Evolutionary conservation across 2,329 filamentous ascomycete species (phyloP).

Genomic region (Alternaria conjuncta): DNA sequence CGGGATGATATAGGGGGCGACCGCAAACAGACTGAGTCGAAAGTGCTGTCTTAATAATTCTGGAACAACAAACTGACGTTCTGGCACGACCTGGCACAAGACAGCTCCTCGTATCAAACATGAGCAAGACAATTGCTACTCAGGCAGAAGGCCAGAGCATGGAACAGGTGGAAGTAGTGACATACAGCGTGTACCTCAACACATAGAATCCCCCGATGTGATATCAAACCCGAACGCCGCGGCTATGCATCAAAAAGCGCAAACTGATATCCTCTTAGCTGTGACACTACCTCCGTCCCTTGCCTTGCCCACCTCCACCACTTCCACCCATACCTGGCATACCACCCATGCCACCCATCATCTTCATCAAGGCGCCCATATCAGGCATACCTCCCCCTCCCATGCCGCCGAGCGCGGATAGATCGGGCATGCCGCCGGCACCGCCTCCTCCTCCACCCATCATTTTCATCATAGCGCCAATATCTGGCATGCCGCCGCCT

Average conservation of each 20-base stretch:
- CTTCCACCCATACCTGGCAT: constrained; percentile 38
- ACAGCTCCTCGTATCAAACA: not conserved
- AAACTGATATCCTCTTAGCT: constrained; percentile 4
- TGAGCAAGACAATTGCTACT: not conserved
- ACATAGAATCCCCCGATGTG: not conserved
- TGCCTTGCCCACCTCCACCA: constrained; percentile 24
- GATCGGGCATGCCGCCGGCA: constrained; percentile 68
- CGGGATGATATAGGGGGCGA: too few relatives aligned
- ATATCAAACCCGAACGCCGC: constrained; percentile 10
- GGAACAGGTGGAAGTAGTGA: not conserved
- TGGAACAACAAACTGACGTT: not conserved
- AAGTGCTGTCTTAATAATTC: too few relatives aligned
- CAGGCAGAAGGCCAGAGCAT: not conserved
- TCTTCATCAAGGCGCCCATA: constrained; percentile 44
- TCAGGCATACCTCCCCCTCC: constrained; percentile 58
- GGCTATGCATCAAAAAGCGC: constrained; percentile 13
- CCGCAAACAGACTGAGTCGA: too few relatives aligned
- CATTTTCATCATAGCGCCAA: constrained; percentile 91
- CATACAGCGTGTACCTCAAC: not conserved
- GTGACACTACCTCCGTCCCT: constrained; percentile 28
- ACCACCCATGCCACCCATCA: constrained; percentile 45
- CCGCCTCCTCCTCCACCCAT: constrained; percentile 72
- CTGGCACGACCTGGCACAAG: not conserved
- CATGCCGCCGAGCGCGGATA: constrained; percentile 66
- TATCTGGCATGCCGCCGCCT: constrained; percentile 70